Percentiles rank a stretch among this genome's conserved stretches.
Evolutionary conservation across 2,329 filamentous ascomycete genomes (phyloP).

Genomic region (Ceratocystis alfenasii): DNA sequence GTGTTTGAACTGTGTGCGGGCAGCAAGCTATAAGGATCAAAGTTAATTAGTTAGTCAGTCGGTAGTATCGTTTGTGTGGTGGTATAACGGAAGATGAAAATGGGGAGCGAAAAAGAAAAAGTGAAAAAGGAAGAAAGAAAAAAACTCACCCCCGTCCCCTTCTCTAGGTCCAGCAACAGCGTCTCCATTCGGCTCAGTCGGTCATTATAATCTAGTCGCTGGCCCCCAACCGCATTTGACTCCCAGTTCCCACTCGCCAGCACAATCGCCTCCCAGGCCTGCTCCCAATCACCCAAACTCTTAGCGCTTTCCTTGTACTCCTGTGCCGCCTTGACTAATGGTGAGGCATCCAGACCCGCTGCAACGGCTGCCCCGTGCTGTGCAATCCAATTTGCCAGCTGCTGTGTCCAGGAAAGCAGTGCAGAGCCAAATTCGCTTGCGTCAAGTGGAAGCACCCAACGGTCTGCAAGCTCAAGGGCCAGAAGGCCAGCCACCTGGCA

Average conservation of each 20-base stretch:
- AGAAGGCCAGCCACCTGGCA: conserved; percentile 70
- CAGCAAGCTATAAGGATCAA: conserved; percentile 49
- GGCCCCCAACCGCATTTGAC: conserved; percentile 51
- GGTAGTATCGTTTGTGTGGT: not conserved
- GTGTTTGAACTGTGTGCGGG: conserved; percentile 88
- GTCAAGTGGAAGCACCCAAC: conserved; percentile 71
- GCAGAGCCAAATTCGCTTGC: conserved; percentile 58
- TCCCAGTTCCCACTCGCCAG: conserved; percentile 65
- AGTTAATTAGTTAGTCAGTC: conserved; percentile 22
- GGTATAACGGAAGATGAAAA: not conserved
- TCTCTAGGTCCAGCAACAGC: conserved; percentile 63
- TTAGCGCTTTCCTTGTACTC: conserved; percentile 40
- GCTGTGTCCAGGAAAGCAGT: conserved; percentile 52
- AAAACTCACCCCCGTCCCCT: conserved; percentile 58
- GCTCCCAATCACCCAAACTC: conserved; percentile 57
- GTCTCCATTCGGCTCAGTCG: conserved; percentile 74
- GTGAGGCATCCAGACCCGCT: conserved; percentile 27
- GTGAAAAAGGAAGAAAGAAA: conserved; percentile 12
- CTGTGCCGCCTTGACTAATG: conserved; percentile 44
- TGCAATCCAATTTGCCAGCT: conserved; percentile 54
- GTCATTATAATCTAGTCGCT: conserved; percentile 65
- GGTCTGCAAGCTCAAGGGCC: conserved; percentile 74
- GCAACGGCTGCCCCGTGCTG: conserved; percentile 33
- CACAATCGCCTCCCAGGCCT: conserved; percentile 61
- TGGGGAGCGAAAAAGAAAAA: not conserved